Percentiles rank a stretch among this genome's conserved stretches.
These are phyloP conservation scores for Xylariaceae sp. DNA, from an alignment of 2,329 filamentous ascomycete genomes.

Conservation along the genomic window DNA sequence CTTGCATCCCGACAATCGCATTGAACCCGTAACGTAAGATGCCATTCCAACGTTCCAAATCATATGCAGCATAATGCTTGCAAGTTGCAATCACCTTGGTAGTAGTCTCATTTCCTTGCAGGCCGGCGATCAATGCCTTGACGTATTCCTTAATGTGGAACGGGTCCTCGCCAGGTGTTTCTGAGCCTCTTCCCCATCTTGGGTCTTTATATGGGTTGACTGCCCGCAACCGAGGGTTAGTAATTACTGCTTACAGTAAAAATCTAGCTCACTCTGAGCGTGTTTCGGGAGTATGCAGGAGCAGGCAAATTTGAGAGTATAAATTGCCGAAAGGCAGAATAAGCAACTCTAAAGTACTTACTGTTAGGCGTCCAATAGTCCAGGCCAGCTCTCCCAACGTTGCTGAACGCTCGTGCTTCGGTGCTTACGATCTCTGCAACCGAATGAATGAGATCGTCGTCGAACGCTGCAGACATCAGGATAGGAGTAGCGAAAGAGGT, in stretches of 20 bases:
- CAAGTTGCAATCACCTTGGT: slow-evolving; percentile 59
- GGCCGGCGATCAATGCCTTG: slow-evolving; percentile 57
- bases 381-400: slow-evolving; percentile 37
- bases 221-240: no score
- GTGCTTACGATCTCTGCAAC: slow-evolving; percentile 39
- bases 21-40: slow-evolving; percentile 59
- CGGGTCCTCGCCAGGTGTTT: slow-evolving; percentile 41
- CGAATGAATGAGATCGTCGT: slow-evolving; percentile 39
- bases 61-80: slow-evolving; percentile 66
- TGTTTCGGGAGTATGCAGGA: no score
- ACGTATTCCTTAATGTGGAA: slow-evolving; percentile 58
- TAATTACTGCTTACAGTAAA: no score
- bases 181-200: slow-evolving; percentile 38
- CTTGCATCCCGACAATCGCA: slow-evolving; percentile 62
- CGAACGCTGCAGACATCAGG: slow-evolving; percentile 41
- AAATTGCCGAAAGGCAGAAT: no score
- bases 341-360: no score
- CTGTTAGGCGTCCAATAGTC: slow-evolving; percentile 40
- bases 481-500: slow-evolving; percentile 44
- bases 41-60: slow-evolving; percentile 55
- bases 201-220: slow-evolving; percentile 39
- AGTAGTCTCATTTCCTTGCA: slow-evolving; percentile 48
- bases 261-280: no score
- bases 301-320: no score
- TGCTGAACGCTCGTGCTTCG: slow-evolving; percentile 43